Base-by-base conservation (phyloP, 768 basidiomycete species). In the Tulasnella sp. region DNA sequence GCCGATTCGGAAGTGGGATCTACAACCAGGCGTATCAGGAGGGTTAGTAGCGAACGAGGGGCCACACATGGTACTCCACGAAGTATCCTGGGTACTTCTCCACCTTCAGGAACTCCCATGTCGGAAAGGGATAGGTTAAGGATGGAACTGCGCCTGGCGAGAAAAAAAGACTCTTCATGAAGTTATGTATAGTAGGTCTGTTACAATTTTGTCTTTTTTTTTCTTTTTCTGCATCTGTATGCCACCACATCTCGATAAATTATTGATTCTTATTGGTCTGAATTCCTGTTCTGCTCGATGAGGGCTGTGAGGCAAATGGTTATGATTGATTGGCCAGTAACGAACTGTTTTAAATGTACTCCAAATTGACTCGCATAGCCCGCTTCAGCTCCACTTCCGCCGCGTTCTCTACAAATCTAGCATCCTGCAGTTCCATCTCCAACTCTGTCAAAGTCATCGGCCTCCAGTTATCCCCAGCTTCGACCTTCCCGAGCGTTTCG, bases 371-470 rank as follows among this genome's bases (percentile, higher is more conserved):
- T 51, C 80, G 79, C 86, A 91, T 87, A 9, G 78, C 73, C 70
- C 87, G 85, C 64, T 78, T 76, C 48, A 91, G 73, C 70, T 88
- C 84, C 29, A 80, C 77, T 72, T 87, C 87, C 1, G 81, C 85
- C 69, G 80, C 82, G 62, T 78, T 75, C 17, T 83, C 81, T 21
- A 80, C 83, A 68, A 84, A 82, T 70, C 80, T 84, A 1, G 85
- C 85, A 49, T 83, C 80, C 29, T 67, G 72, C 24, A 89, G 72
- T 68, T 82, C 86, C 72, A 82, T 78, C 71, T 90, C 84, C 63
- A 92, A 72, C 71, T 91, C 87, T 27, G 83, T 80, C 9, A 75
- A 75, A 8, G 74, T 77, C 84, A 90, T 85, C 15, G 71, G 65
- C 42, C 79, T 71, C 62, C 67, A 41, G 34, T 69, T 66, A 15